Evolutionary conservation across 2,329 filamentous ascomycete species (phyloP).

Genomic region (Xylaria sp.): DNA sequence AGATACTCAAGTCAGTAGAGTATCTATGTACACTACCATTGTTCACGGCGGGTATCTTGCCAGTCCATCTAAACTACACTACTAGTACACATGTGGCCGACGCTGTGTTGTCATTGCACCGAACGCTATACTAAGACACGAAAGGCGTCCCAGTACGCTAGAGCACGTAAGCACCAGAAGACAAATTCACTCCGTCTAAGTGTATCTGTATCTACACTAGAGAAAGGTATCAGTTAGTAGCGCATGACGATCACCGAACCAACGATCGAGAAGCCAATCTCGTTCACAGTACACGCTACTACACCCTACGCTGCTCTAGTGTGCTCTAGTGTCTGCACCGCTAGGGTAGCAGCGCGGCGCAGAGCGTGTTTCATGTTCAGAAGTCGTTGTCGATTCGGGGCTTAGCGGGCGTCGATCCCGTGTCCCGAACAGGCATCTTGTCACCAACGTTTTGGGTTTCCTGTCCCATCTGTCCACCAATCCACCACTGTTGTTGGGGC

Average conservation of each 20-base stretch:
- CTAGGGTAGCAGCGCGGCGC: constrained; percentile 43
- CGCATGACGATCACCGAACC: constrained; percentile 18
- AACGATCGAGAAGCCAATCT: constrained; percentile 6
- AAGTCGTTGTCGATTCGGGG: constrained; percentile 37
- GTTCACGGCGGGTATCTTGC: background rate
- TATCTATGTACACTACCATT: background rate
- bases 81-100: background rate
- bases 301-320: background rate
- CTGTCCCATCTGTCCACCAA: background rate
- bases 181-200: background rate
- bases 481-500: background rate
- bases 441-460: constrained; percentile 18
- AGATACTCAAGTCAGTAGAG: background rate
- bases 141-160: background rate
- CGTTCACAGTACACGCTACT: background rate
- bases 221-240: background rate
- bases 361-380: constrained; percentile 49
- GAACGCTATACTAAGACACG: background rate
- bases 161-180: background rate
- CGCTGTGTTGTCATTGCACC: constrained; percentile 29
- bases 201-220: background rate
- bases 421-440: constrained; percentile 39
- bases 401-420: constrained; percentile 39
- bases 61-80: background rate
- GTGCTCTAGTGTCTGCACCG: constrained; percentile 16